These are phyloP conservation scores for Trebouxia sp. DNA, from an alignment of 139 green algal species.

Conservation along the genomic window DNA sequence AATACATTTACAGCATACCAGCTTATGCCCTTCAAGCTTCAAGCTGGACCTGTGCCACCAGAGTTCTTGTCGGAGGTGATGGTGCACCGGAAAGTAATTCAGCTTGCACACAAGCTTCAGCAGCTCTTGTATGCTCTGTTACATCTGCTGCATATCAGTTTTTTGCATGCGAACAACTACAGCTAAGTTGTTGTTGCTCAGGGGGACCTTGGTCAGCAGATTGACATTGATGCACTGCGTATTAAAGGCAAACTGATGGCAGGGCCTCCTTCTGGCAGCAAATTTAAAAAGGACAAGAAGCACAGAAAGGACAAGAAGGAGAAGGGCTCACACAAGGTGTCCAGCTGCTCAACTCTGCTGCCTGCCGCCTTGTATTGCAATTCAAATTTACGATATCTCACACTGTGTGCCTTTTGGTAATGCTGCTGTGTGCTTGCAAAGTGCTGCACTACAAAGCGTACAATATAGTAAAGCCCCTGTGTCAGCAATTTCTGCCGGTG, in stretches of 20 bases:
- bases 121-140: no score
- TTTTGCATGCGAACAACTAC: background rate
- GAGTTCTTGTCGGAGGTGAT: background rate
- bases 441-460: no score
- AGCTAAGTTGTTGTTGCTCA: background rate
- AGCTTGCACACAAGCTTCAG: no score
- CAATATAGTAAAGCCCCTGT: no score
- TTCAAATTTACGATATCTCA: no score
- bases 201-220: background rate
- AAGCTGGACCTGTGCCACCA: background rate
- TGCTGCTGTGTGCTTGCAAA: no score
- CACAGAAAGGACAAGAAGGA: slow-evolving; percentile 20
- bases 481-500: no score
- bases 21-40: slow-evolving; percentile 22
- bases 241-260: background rate
- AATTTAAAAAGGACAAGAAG: slow-evolving; percentile 27
- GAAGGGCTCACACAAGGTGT: no score
- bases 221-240: background rate
- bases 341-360: no score
- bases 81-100: background rate
- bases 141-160: no score
- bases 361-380: no score
- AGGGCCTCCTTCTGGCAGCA: background rate
- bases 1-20: background rate
- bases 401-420: no score